Evolutionary conservation across 495 filamentous ascomycete species (phyloP), one percentile per base, ranked within the genome.

Genomic region (Tuber melanosporum): DNA sequence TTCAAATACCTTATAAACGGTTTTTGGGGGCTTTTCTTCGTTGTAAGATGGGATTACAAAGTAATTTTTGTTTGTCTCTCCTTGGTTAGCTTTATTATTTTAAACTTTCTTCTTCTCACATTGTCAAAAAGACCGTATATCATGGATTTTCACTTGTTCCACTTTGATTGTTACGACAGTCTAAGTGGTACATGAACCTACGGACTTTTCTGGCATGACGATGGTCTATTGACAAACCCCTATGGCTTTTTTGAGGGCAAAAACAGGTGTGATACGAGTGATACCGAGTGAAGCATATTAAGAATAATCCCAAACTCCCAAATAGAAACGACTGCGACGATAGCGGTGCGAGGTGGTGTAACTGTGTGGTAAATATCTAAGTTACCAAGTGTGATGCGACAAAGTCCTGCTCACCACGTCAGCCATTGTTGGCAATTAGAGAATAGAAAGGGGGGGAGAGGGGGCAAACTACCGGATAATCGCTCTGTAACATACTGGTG

Each of bases 401-500:
- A 75, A 89, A 89, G 41, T 87, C 86, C 86, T 87, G 47, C 70
- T 66, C n/a, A 76, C 10, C 71, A 74, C 15, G 57, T 76, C 32
- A 77, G 26, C 12, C 74, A 47, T 9, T 41, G 71, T 44, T 72
- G 22, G 26, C 78, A 73, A 15, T 42, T 36, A 46, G 26, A 41
- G 4, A 66, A 70, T 46, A 14, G 20, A 74, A 6, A 26, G 42
- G 15, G 70, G 17, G 69, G n/a, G 14, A 19, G 14, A 42, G 36
- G 69, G 15, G 1, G 80, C 85, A 80, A 82, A 89, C 90, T 57
- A 89, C 90, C 66, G 92, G 92, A 81, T 92, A 91, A 80, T 92
- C 88, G 44, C 86, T 87, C 82, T 93, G 91, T 74, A 95, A 84
- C 79, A 91, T 87, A 41, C 90, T 92, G 7, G 93, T 91, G 69